These are phyloP conservation scores for Paramecium tetraurelia DNA, from an alignment of 73 alveolate genomes.

Conservation along the genomic window DNA sequence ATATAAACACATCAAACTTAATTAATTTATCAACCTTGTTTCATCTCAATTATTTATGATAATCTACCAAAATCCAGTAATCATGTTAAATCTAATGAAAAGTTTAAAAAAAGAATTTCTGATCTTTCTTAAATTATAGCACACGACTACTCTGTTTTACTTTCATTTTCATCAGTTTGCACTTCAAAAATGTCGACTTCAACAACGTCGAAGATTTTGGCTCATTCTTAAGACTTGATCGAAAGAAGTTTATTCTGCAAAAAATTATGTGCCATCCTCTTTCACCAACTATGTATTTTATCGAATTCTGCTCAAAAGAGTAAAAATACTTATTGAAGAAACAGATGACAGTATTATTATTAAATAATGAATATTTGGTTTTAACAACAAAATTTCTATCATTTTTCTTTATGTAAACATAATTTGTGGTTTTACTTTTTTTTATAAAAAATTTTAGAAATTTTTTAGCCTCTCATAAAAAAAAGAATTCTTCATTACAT, in stretches of 20 bases:
- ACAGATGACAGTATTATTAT: too few species aligned
- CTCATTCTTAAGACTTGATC: neutral
- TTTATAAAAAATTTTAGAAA: too few species aligned
- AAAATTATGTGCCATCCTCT: slow-evolving; percentile 6
- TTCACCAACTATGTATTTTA: neutral
- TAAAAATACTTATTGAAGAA: too few species aligned
- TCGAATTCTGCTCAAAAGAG: too few species aligned
- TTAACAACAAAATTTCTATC: too few species aligned
- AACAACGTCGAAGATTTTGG: neutral
- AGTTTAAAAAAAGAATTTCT: neutral
- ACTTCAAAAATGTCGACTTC: neutral
- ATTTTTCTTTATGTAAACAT: too few species aligned
- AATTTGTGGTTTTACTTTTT: too few species aligned
- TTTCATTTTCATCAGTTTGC: neutral
- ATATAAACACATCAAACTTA: neutral
- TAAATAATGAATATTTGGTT: too few species aligned
- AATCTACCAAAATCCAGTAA: neutral
- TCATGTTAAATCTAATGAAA: neutral
- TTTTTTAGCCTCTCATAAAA: too few species aligned
- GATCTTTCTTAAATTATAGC: neutral
- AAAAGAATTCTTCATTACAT: too few species aligned
- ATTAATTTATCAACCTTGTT: neutral
- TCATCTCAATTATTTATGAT: neutral
- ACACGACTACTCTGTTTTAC: neutral
- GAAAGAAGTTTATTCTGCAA: neutral